These are phyloP conservation scores for Oryza coarctata DNA, from an alignment of 176 grass and related monocot species.

Conservation along the genomic window DNA sequence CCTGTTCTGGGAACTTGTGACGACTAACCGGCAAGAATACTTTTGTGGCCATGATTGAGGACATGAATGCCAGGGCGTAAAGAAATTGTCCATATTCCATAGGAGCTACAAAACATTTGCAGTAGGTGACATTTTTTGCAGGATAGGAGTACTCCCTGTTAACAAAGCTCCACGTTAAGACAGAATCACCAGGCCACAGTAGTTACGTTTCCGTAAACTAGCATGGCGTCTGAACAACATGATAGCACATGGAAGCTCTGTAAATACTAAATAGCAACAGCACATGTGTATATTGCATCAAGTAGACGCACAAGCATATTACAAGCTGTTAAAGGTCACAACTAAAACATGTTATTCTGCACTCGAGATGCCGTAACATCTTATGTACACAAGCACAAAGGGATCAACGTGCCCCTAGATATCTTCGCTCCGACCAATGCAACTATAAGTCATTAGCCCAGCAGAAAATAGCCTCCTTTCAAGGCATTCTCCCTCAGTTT, in stretches of 20 bases:
- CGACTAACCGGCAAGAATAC: background rate
- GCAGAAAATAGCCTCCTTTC: background rate
- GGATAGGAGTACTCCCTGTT: background rate
- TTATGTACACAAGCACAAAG: conserved; percentile 27
- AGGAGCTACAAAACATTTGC: background rate
- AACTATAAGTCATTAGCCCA: background rate
- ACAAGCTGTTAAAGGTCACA: background rate
- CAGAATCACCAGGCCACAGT: background rate
- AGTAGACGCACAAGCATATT: conserved; percentile 6
- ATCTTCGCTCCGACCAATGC: background rate
- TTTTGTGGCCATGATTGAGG: background rate
- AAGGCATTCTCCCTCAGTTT: background rate
- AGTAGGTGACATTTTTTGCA: background rate
- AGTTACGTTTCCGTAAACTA: too few species aligned
- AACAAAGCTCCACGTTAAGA: background rate
- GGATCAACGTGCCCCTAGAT: conserved; percentile 4
- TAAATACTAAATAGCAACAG: background rate
- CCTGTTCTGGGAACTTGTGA: background rate
- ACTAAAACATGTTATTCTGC: background rate
- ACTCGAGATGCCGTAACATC: background rate
- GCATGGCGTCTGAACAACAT: conserved; percentile 8
- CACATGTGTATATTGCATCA: background rate
- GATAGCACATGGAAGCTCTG: background rate
- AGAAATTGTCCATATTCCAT: background rate
- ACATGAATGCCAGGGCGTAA: background rate